These are phyloP conservation scores for Boletellus emodensis DNA, from an alignment of 768 basidiomycete species.

Conservation along the genomic window DNA sequence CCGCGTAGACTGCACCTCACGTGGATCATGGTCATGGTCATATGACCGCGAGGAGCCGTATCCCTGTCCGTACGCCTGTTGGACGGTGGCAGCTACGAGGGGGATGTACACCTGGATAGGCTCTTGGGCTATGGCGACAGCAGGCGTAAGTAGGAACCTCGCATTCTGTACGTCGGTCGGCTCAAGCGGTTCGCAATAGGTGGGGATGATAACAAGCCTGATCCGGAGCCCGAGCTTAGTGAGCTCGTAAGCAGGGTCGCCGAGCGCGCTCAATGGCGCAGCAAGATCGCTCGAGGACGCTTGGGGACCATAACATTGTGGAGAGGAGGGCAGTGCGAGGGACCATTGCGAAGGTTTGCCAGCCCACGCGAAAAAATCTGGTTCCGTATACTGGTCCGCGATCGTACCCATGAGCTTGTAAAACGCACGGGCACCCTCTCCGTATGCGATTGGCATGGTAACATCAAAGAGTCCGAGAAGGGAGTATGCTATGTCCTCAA, in stretches of 20 bases:
- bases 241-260: conserved; percentile 22
- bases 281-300: conserved; percentile 8
- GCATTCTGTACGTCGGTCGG: conserved; percentile 8
- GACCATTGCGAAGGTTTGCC: conserved; percentile 25
- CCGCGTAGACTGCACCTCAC: conserved; percentile 3
- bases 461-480: conserved; percentile 24
- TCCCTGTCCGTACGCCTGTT: not conserved
- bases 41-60: conserved; percentile 5
- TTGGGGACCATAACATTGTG: conserved; percentile 16
- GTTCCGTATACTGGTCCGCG: conserved; percentile 14
- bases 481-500: conserved; percentile 24
- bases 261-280: conserved; percentile 9
- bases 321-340: conserved; percentile 21
- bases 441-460: conserved; percentile 21
- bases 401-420: conserved; percentile 18
- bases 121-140: conserved; percentile 16
- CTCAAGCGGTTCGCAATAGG: conserved; percentile 20
- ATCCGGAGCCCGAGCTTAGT: conserved; percentile 21
- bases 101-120: conserved; percentile 18
- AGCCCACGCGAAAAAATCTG: conserved; percentile 21
- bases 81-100: not conserved
- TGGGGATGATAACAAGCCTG: conserved; percentile 18
- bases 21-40: conserved; percentile 4
- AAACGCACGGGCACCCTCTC: conserved; percentile 22
- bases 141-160: conserved; percentile 19